A percentile compares a stretch with the other conserved stretches of the same genome.
Evolutionary conservation across 1,284 basidiomycete genomes (phyloP).

Genomic region (Ustilago sp.): DNA sequence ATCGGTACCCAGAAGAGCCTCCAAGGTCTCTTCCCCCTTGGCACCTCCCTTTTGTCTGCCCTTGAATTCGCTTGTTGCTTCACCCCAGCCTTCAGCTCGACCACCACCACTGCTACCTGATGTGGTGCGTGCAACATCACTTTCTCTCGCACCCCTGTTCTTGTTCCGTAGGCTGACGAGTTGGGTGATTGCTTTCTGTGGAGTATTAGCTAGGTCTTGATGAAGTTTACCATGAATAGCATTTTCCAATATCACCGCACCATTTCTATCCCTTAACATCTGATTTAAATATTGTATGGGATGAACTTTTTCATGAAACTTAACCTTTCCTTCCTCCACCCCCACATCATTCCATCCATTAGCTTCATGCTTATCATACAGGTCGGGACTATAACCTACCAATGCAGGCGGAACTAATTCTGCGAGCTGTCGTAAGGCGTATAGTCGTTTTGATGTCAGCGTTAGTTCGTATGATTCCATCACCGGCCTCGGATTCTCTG

Average conservation of each 20-base stretch:
- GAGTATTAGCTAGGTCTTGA: not conserved
- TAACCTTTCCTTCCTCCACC: not conserved
- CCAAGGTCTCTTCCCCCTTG: not conserved
- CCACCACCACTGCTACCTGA: not conserved
- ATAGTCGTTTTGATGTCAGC: not conserved
- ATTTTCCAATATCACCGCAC: slow-evolving; percentile 22
- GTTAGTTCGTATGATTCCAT: not conserved
- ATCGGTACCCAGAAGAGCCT: not conserved
- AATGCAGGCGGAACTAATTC: slow-evolving; percentile 10
- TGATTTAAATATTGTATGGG: slow-evolving; percentile 27
- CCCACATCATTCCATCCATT: not conserved
- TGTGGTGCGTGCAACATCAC: too few species aligned
- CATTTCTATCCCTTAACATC: slow-evolving; percentile 15
- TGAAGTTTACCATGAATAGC: slow-evolving; percentile 6
- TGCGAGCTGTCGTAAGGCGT: slow-evolving; percentile 9
- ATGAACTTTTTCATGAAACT: slow-evolving; percentile 13
- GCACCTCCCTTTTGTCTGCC: not conserved
- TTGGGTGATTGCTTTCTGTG: not conserved
- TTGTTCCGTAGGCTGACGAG: not conserved
- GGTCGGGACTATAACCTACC: not conserved
- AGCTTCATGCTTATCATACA: not conserved
- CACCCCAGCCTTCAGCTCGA: not conserved
- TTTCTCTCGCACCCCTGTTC: not conserved
- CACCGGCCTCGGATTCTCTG: not conserved
- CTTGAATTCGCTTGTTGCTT: not conserved